These are phyloP conservation scores for Petunia secreta DNA, from an alignment of 257 asterid genomes.

Conservation along the genomic window DNA sequence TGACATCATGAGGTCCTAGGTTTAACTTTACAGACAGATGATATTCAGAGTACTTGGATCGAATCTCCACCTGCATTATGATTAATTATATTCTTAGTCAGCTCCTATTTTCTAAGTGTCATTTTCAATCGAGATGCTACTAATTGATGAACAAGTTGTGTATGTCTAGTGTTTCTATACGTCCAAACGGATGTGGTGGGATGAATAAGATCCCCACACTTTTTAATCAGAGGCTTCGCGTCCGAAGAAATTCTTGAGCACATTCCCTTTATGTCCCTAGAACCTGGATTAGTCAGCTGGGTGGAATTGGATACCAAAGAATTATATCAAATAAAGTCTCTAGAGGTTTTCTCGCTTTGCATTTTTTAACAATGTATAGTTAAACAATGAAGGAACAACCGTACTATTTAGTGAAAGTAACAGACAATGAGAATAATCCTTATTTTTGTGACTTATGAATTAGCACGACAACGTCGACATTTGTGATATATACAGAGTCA, in stretches of 20 bases:
- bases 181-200: too few species aligned
- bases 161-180: too few species aligned
- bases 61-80: neutral
- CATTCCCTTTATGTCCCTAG: too few species aligned
- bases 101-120: neutral
- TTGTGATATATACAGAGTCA: neutral
- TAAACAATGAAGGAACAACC: neutral
- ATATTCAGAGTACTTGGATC: slow-evolving; percentile 34
- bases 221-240: too few species aligned
- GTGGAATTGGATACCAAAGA: too few species aligned
- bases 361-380: neutral
- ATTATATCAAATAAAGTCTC: too few species aligned
- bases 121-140: neutral
- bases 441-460: neutral
- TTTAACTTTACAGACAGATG: slow-evolving; percentile 49
- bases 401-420: slow-evolving; percentile 20
- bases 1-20: slow-evolving; percentile 45
- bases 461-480: neutral
- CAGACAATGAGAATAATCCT: slow-evolving; percentile 1
- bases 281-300: neutral
- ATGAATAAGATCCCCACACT: too few species aligned
- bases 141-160: too few species aligned
- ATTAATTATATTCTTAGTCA: neutral
- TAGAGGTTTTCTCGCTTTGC: neutral
- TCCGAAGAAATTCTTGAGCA: too few species aligned